Evolutionary conservation across 306 rosid genomes (phyloP).

Genomic region (Cotoneaster glaucophyllus): DNA sequence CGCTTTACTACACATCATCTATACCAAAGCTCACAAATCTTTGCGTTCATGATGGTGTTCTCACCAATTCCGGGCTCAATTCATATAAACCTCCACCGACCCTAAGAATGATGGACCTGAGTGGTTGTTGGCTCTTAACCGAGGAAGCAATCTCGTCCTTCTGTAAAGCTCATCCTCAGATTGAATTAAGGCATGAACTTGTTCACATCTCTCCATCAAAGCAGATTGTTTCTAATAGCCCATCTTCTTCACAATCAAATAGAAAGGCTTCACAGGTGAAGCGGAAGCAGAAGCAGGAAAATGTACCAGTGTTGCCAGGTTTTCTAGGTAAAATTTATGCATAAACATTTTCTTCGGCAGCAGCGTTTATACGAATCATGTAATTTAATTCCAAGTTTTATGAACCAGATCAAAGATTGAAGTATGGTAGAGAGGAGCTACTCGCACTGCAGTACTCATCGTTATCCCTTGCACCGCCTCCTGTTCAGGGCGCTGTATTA

Average conservation of each 20-base stretch:
- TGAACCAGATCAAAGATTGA: conserved; percentile 75
- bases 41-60: conserved; percentile 54
- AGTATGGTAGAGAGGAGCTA: conserved; percentile 72
- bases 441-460: conserved; percentile 49
- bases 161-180: conserved; percentile 53
- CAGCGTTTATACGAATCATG: conserved; percentile 3
- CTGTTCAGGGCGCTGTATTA: background rate
- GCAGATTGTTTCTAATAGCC: conserved; percentile 21
- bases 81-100: conserved; percentile 49
- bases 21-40: conserved; percentile 61
- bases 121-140: conserved; percentile 90
- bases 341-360: background rate
- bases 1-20: conserved; percentile 54
- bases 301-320: conserved; percentile 25
- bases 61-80: conserved; percentile 61
- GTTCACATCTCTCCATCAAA: conserved; percentile 25
- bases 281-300: conserved; percentile 15
- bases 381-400: conserved; percentile 23
- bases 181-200: conserved; percentile 66
- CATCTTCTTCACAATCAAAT: conserved; percentile 36
- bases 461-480: conserved; percentile 6
- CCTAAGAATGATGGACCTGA: conserved; percentile 55
- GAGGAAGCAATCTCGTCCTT: conserved; percentile 42
- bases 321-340: conserved; percentile 45
- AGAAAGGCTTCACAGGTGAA: conserved; percentile 28